Conservation (phyloP, 179 eudicot genomes). For the Carnegiea gigantea region DNA sequence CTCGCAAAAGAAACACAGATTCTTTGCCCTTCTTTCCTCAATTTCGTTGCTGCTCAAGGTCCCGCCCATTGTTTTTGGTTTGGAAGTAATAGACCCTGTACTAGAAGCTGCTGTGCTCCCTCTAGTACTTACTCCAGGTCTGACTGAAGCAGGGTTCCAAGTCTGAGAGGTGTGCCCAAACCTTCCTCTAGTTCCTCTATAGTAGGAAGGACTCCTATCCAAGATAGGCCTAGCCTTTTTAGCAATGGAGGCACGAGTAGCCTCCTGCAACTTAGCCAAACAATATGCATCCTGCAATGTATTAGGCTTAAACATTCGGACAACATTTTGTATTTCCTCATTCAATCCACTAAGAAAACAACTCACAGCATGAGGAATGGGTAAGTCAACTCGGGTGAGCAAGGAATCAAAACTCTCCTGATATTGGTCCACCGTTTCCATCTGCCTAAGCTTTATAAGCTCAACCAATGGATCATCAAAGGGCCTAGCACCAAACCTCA, state of each 20-base stretch:
- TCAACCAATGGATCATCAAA: not conserved
- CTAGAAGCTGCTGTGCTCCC: too few species aligned
- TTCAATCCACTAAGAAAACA: not conserved
- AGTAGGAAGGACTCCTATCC: not conserved
- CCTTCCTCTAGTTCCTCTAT: too few species aligned
- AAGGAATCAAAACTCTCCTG: not conserved
- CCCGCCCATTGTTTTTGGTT: too few species aligned
- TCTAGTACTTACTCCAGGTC: too few species aligned
- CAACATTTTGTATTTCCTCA: not conserved
- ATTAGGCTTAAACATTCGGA: not conserved
- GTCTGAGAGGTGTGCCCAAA: too few species aligned
- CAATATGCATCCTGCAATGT: not conserved
- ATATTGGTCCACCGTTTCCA: not conserved
- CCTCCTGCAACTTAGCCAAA: not conserved
- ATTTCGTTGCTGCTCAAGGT: too few species aligned
- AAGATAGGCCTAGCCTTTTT: not conserved
- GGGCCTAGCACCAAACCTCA: not conserved
- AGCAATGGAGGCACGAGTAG: not conserved
- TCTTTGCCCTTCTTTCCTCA: too few species aligned
- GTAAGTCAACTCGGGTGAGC: not conserved
- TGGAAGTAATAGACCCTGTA: too few species aligned
- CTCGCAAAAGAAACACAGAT: too few species aligned
- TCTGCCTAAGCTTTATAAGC: not conserved
- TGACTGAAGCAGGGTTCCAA: too few species aligned
- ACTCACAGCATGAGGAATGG: not conserved